Base-by-base conservation (phyloP, 768 basidiomycete genomes). In the Russula sp. region DNA sequence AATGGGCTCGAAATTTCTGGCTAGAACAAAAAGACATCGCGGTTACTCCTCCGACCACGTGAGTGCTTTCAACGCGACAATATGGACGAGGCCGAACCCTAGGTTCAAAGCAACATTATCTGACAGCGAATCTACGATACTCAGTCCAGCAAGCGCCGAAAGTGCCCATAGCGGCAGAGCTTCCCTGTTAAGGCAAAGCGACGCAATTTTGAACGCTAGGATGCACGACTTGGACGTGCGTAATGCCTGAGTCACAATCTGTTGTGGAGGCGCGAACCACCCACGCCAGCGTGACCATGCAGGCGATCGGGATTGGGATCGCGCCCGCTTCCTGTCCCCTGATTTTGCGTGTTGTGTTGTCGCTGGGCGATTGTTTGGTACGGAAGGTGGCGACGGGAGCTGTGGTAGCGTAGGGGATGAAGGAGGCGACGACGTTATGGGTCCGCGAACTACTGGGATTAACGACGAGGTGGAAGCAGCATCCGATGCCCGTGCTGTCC, bases 81-180 rank as follows among this genome's bases (percentile, higher is more conserved):
- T 34, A 68, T 83, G 82, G n/a, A 76, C 58, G 25, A 73, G 25
- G 0, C 73, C 76, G 16, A 83, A 70, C 36, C 75, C 60, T 1
- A 76, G 42, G 0, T 79, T 78, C 16, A 74, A 66, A 54, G 65
- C 58, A 10, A 79, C 61, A 22, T 69, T 70, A 49, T 81, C 79
- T 29, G 75, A 77, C 70, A 78, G 72, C 13, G 77, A 79, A 70
- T 83, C 82, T 22, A 72, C 59, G 32, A 81, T 66, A 2, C 79
- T 79, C 1, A 78, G 73, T 1, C 67, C 63, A 8, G 74, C 69
- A 42, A 78, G 68, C 14, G 68, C 56, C 0, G 60, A 70, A 56
- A 73, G 49, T 5, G 73, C 54, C 32, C 70, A 56, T 2, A 70
- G 67, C 41, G 71, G 71, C 7, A 69, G 54, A 13, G 58, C 68